phyloP scores from a whole-genome alignment of 495 filamentous ascomycete species.

The Penicillium atrosanguineum region DNA sequence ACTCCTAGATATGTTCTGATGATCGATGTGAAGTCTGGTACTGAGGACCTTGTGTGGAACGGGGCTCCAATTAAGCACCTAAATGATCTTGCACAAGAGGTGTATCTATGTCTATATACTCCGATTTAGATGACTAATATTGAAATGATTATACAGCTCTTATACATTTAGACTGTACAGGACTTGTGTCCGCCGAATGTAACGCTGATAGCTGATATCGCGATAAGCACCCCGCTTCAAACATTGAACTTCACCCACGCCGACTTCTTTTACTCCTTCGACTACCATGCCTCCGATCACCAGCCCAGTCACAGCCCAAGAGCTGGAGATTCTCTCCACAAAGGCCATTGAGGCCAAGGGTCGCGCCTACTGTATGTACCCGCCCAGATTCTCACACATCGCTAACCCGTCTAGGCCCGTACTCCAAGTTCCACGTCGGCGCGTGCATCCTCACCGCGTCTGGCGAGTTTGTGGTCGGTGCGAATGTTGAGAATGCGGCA shows the following conservation, averaged over 20 bases:
- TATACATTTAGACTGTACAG: too few species aligned
- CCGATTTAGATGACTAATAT: too few species aligned
- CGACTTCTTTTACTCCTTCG: background rate
- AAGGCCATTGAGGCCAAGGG: conserved; percentile 65
- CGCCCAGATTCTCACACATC: background rate
- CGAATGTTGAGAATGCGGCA: conserved; percentile 91
- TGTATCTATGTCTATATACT: too few species aligned
- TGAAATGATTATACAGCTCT: background rate
- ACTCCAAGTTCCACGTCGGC: conserved; percentile 91
- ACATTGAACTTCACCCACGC: background rate
- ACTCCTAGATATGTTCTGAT: too few species aligned
- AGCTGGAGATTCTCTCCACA: conserved; percentile 59
- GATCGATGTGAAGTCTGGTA: too few species aligned
- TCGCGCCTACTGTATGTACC: conserved; percentile 67
- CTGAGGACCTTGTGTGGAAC: too few species aligned
- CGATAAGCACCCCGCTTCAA: background rate
- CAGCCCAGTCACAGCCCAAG: conserved; percentile 29
- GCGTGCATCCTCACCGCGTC: conserved; percentile 68
- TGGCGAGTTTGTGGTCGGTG: conserved; percentile 65
- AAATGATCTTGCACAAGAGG: too few species aligned
- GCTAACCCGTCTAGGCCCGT: conserved; percentile 57
- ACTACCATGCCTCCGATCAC: conserved; percentile 20
- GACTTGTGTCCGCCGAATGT: too few species aligned
- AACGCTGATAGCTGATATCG: background rate
- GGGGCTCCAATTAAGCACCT: too few species aligned